phyloP scores from a whole-genome alignment of 345 rosid genomes.

The Ceriops tagal region DNA sequence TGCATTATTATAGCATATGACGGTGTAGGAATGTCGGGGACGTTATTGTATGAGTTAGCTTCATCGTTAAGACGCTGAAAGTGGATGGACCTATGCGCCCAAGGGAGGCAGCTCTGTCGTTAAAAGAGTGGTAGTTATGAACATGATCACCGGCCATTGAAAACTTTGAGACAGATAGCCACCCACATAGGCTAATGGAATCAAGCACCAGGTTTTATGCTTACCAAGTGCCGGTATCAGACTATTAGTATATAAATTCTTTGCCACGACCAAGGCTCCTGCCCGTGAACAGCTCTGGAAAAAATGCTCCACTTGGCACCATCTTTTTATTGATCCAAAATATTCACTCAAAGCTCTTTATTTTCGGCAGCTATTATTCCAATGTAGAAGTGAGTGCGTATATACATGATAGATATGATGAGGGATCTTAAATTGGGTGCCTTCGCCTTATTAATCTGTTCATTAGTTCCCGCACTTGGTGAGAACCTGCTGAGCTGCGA shows the following conservation, averaged over 20 bases:
- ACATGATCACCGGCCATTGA: conserved; percentile 16
- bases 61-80: conserved; percentile 13
- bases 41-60: not conserved
- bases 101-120: conserved; percentile 1
- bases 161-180: conserved; percentile 28
- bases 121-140: conserved; percentile 9
- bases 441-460: conserved; percentile 37
- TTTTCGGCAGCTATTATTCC: conserved; percentile 8
- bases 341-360: conserved; percentile 30
- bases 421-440: conserved; percentile 32
- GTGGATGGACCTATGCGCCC: conserved; percentile 14
- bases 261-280: conserved; percentile 49
- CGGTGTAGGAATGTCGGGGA: too few relatives aligned
- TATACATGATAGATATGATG: conserved; percentile 40
- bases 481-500: conserved; percentile 51
- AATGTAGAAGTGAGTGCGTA: conserved; percentile 22
- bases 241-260: conserved; percentile 18
- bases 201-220: conserved; percentile 29
- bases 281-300: conserved; percentile 26
- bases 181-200: conserved; percentile 14
- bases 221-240: conserved; percentile 23
- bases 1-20: not conserved
- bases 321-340: conserved; percentile 44
- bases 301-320: conserved; percentile 10
- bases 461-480: conserved; percentile 34